These are phyloP conservation scores for Canna indica DNA, from an alignment of 176 grass and related monocot species.

Conservation along the genomic window DNA sequence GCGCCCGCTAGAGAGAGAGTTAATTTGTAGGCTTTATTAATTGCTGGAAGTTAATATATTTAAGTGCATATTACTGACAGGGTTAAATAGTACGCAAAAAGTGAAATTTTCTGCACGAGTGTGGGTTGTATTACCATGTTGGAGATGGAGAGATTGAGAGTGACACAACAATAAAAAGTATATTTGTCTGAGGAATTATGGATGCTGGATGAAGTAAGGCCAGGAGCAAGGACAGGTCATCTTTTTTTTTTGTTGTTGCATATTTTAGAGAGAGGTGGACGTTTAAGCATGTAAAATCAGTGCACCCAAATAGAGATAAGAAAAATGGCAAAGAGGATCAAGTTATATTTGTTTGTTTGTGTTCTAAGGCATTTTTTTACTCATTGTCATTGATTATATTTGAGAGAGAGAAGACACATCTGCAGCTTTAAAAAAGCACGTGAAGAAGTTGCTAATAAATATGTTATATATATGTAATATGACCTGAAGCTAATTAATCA, in stretches of 20 bases:
- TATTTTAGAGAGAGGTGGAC: conserved; percentile 32
- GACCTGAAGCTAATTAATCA: background rate
- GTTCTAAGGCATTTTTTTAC: conserved; percentile 32
- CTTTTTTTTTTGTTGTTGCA: too few species aligned
- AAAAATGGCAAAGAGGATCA: conserved; percentile 7
- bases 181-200: conserved; percentile 19
- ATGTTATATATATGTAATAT: background rate
- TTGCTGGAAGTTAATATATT: too few species aligned
- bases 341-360: conserved; percentile 3
- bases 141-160: background rate
- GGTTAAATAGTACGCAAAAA: background rate
- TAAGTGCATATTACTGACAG: too few species aligned
- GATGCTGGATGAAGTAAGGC: conserved; percentile 10
- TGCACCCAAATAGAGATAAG: conserved; percentile 36
- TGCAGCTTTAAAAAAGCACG: background rate
- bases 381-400: too few species aligned
- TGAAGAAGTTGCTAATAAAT: background rate
- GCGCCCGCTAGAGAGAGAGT: background rate
- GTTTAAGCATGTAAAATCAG: conserved; percentile 47
- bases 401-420: too few species aligned
- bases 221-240: background rate
- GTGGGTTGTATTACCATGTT: background rate
- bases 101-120: background rate
- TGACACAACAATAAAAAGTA: background rate
- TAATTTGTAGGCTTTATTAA: background rate